These are phyloP conservation scores for Citrus cavaleriei DNA, from an alignment of 345 rosid species.

Conservation along the genomic window DNA sequence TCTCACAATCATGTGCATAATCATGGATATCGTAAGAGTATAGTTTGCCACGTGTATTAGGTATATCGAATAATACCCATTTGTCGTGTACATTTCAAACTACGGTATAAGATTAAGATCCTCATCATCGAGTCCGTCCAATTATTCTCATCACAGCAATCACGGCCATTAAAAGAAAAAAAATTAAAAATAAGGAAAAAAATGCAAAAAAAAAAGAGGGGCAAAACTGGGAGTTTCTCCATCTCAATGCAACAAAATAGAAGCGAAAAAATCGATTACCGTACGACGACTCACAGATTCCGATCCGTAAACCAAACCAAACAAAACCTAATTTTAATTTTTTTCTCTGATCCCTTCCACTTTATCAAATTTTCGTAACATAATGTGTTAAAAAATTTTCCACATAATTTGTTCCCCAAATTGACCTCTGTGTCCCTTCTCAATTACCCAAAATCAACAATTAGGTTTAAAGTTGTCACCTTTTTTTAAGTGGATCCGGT, in stretches of 20 bases:
- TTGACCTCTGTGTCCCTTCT: not conserved
- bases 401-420: not conserved
- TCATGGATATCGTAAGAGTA: too few species aligned
- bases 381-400: not conserved
- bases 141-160: not conserved
- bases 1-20: too few species aligned
- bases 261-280: constrained; percentile 8
- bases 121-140: not conserved
- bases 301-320: constrained; percentile 23
- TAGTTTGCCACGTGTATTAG: too few species aligned
- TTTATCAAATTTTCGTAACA: not conserved
- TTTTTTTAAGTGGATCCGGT: constrained; percentile 17
- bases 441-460: not conserved
- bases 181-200: not conserved
- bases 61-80: not conserved
- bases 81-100: too few species aligned
- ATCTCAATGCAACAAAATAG: constrained; percentile 7
- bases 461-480: not conserved
- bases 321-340: constrained; percentile 24
- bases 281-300: constrained; percentile 18
- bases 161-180: too few species aligned
- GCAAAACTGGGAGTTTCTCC: not conserved
- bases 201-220: not conserved
- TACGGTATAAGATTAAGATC: not conserved
- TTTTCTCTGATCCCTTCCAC: not conserved